Base-by-base conservation (phyloP, 2,329 filamentous ascomycete genomes). In the Colletotrichum higginsianum region DNA sequence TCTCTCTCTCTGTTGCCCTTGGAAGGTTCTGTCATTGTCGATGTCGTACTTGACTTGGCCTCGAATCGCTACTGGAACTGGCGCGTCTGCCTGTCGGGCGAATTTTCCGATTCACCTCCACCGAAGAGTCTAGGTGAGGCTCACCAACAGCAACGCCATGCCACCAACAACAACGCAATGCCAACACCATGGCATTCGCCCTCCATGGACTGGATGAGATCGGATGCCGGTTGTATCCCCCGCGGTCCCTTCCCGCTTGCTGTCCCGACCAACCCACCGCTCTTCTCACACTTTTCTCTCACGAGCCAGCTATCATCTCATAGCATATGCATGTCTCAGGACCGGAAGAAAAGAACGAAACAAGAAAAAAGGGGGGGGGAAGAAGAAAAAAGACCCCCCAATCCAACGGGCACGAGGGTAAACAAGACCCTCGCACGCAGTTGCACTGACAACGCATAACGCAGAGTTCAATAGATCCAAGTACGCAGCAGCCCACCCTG, bases 371-470 rank as follows among this genome's bases (percentile, higher is more conserved):
- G 4, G n/a, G n/a, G n/a, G n/a, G n/a, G n/a, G n/a, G n/a, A 23
- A 23, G 21, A 26, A 26, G 4, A 3, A 26, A 26, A 61, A 16
- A n/a, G 18, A 42, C 8, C 15, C 26, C 26, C 26, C 26, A 26
- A 26, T 46, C 15, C 44, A 58, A 18, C 23, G 16, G n/a, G 26
- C 23, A 47, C 16, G 23, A 47, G 23, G 35, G 23, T 26, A 47
- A 44, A 35, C 42, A 13, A 26, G 40, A 15, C 23, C 47, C 38
- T 23, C 18, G 35, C 53, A 47, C 53, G 46, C 26, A 7, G 4
- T 58, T 30, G 9, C 35, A 52, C 64, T 52, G 64, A 71, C 64
- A 68, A 30, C 46, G 65, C 68, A 71, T 53, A 57, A 42, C 57
- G 44, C 44, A 61, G n/a, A 49, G 16, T 38, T 67, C 30, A 42